Percentiles rank a stretch among this genome's conserved stretches.
Conservation (phyloP, 768 basidiomycete genomes). For the Cubamyces sp. region DNA sequence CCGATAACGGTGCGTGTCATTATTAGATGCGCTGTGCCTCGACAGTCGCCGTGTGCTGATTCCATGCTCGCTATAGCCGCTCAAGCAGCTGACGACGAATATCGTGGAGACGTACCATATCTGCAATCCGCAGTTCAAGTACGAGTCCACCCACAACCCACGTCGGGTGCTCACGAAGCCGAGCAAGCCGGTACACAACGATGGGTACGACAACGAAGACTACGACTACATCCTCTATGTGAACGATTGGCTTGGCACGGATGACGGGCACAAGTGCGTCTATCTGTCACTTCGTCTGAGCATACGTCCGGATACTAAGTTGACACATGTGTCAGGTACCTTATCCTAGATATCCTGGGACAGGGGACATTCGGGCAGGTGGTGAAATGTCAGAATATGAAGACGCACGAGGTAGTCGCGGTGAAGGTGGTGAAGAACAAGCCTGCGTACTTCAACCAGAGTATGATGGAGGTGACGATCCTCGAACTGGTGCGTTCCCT, state of each 20-base stretch:
- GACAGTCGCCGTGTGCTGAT: conserved; percentile 15
- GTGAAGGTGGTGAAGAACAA: conserved; percentile 99
- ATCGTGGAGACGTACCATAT: conserved; percentile 91
- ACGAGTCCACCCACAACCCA: conserved; percentile 94
- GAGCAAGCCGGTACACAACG: conserved; percentile 93
- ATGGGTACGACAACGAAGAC: conserved; percentile 98
- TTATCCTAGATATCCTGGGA: conserved; percentile 97
- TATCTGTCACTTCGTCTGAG: conserved; percentile 14
- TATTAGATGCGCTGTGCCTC: conserved; percentile 6
- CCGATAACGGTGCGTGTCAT: conserved; percentile 75
- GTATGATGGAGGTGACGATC: conserved; percentile 99
- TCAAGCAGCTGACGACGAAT: conserved; percentile 78
- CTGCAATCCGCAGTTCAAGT: conserved; percentile 94
- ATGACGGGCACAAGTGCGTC: conserved; percentile 92
- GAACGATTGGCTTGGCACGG: conserved; percentile 94
- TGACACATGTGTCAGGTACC: conserved; percentile 59
- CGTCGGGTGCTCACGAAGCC: conserved; percentile 97
- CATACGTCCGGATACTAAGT: neutral
- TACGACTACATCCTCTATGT: conserved; percentile 99
- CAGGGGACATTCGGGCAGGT: conserved; percentile 99
- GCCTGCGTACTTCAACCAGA: conserved; percentile 99
- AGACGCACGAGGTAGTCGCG: conserved; percentile 97
- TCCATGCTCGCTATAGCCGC: conserved; percentile 45
- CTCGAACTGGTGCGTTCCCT: conserved; percentile 82
- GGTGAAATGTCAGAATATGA: conserved; percentile 99